phyloP scores from a whole-genome alignment of 2,329 filamentous ascomycete species.

The Epichloe baconii region DNA sequence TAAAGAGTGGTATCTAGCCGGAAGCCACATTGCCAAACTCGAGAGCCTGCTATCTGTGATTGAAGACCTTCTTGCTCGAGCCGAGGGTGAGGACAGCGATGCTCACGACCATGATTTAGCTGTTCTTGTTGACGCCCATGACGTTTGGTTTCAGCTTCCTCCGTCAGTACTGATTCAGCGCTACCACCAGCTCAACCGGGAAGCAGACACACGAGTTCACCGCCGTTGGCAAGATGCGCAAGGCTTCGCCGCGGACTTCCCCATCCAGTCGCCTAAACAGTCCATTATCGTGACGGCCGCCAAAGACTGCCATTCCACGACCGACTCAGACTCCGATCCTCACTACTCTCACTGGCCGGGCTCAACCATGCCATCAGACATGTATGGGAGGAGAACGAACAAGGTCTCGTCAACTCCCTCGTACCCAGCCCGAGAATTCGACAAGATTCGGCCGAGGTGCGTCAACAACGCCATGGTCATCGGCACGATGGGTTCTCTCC shows the following conservation, averaged over 20 bases:
- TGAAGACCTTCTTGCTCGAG: constrained; percentile 13
- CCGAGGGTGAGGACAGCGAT: constrained; percentile 5
- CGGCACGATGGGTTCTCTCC: constrained; percentile 19
- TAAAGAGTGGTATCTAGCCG: constrained; percentile 23
- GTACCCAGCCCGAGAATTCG: constrained; percentile 21
- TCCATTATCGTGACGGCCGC: constrained; percentile 20
- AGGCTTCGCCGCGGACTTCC: background rate
- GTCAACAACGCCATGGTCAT: constrained; percentile 23
- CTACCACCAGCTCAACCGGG: constrained; percentile 21
- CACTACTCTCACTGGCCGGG: constrained; percentile 10
- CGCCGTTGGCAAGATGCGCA: constrained; percentile 14
- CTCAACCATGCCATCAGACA: background rate
- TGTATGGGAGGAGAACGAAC: constrained; percentile 23
- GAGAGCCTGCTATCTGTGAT: constrained; percentile 13
- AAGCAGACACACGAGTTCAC: constrained; percentile 18
- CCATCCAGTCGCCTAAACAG: constrained; percentile 10
- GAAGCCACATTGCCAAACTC: constrained; percentile 26
- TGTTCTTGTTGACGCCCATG: constrained; percentile 25
- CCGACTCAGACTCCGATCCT: constrained; percentile 21
- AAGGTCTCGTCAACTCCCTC: constrained; percentile 12
- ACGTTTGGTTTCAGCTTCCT: constrained; percentile 27
- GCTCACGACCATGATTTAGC: constrained; percentile 10
- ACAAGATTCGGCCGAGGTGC: constrained; percentile 20
- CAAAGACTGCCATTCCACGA: constrained; percentile 22
- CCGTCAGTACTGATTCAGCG: constrained; percentile 23